These are phyloP conservation scores for Lasiodiplodia hormozganensis DNA, from an alignment of 2,329 filamentous ascomycete species.

Conservation along the genomic window DNA sequence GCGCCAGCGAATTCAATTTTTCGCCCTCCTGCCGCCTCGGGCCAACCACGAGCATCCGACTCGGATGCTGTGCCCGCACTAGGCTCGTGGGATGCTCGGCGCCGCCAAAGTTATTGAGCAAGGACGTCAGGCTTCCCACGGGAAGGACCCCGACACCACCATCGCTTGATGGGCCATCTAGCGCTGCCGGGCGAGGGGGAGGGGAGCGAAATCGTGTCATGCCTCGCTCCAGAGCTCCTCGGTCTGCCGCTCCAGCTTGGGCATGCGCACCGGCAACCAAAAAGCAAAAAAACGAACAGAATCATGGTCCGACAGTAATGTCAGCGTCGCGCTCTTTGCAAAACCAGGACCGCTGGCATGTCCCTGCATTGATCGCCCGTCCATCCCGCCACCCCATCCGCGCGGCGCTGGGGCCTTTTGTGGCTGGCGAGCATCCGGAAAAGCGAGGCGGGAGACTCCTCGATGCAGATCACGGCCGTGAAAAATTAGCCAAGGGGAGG, in stretches of 20 bases:
- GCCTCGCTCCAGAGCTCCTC: conserved; percentile 10
- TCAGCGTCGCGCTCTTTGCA: conserved; percentile 8
- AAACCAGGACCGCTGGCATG: conserved; percentile 25
- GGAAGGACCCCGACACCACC: conserved; percentile 11
- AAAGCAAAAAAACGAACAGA: conserved; percentile 22
- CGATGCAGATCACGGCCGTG: conserved; percentile 26
- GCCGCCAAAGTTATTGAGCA: conserved; percentile 19
- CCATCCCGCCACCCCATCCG: conserved; percentile 28
- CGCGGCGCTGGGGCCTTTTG: conserved; percentile 18
- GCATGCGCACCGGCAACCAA: conserved; percentile 11
- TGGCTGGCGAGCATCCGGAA: conserved; percentile 26
- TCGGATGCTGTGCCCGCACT: conserved; percentile 21
- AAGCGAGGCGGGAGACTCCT: conserved; percentile 19
- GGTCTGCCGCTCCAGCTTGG: conserved; percentile 7
- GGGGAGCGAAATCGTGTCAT: neutral
- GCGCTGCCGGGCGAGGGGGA: neutral
- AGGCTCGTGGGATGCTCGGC: conserved; percentile 2
- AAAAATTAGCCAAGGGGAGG: neutral
- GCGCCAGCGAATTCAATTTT: conserved; percentile 26
- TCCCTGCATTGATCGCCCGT: conserved; percentile 30
- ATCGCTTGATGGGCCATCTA: conserved; percentile 17
- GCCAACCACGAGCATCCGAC: conserved; percentile 21
- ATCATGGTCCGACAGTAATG: conserved; percentile 13
- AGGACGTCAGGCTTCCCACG: conserved; percentile 13
- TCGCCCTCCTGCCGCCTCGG: conserved; percentile 14